Base-by-base conservation (phyloP, 768 basidiomycete species). In the Cystobasidium ongulense region DNA sequence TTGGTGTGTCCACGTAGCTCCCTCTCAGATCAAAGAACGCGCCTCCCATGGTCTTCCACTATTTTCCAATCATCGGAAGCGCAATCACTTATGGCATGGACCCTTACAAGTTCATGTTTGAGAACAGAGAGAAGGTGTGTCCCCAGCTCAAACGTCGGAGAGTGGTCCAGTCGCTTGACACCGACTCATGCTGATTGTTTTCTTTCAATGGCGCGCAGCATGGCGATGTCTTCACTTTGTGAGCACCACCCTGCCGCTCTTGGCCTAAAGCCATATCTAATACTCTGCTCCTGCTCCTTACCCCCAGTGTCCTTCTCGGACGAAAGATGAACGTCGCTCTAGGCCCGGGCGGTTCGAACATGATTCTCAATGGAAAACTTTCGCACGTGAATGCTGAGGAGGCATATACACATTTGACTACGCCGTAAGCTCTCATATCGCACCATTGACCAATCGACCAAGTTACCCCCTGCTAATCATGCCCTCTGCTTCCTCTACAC, bases 161-260 rank as follows among this genome's bases (percentile, higher is more conserved):
- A n/a, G n/a, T 4, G 53, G 43, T 63, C 7, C 25, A 11, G 73
- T 27, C 25, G 53, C 35, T 31, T 73, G 23, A 35, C 38, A n/a
- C n/a, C n/a, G n/a, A n/a, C n/a, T n/a, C n/a, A n/a, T n/a, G n/a
- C n/a, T n/a, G n/a, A 76, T 29, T 71, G 62, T 38, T 43, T 23
- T 1, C 2, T 21, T 63, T 29, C 7, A 75, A 23, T 23, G n/a
- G 18, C 53, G 29, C 54, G 25, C 74, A 99, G 96, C 89, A 98
- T 78, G 96, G 96, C 72, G 86, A 96, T 75, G 88, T 98, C n/a
- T 99, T 98, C 84, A 94, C 94, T 0, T 98, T 96, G 74, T 75
- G 33, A 61, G 74, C 38, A 18, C 7, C 29, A 74, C 23, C 43
- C n/a, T 38, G 15, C 29, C 53, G 3, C 39, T 52, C 64, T 50